Base-by-base conservation (phyloP, 78 protist genomes). In the Dictyostelium citrinum region DNA sequence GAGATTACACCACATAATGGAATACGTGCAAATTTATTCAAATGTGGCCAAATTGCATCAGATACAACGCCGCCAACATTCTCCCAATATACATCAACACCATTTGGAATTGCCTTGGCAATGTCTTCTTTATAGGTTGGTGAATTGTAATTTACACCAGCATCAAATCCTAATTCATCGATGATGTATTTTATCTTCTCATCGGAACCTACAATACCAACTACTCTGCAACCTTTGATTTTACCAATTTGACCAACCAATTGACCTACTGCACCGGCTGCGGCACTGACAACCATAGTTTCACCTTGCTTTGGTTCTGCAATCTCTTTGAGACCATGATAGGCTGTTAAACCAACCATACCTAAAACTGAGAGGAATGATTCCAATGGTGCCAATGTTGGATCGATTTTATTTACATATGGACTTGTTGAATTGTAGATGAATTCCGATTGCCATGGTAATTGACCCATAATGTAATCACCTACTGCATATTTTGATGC, bases 51-150 rank as follows among this genome's bases (percentile, higher is more conserved):
- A 11, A 85, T 83, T 17, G 94, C 93, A 29, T 96, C 95, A 17
- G 75, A 74, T 8, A 70, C 79, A 22, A 91, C 90, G 5, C 97
- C 97, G 27, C 97, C 97, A 41, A 96, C 97, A 81, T 96, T 96
- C 41, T 96, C 97, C 74, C 88, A 96, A 76, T 93, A 92, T 1
- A 91, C 24, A 58, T 94, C 96, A 16, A 96, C 51, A 61, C 97
- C 96, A 35, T 91, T 83, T 46, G 96, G 94, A 49, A 71, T 17
- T 17, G 71, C 88, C 31, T 60, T 81, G 0, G 17, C 24, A 5
- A 96, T 14, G 5, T 31, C 31, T 1, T 80, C 39, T 27, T 17
- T 37, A 10, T 88, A 27, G 27, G 76, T 29, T 33, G n/a, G 35
- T 10, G 64, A 39, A 33, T 83, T 96, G 37, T 96, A 84, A 67